phyloP scores from a whole-genome alignment of 116 monocot species.

The Zostera marina region DNA sequence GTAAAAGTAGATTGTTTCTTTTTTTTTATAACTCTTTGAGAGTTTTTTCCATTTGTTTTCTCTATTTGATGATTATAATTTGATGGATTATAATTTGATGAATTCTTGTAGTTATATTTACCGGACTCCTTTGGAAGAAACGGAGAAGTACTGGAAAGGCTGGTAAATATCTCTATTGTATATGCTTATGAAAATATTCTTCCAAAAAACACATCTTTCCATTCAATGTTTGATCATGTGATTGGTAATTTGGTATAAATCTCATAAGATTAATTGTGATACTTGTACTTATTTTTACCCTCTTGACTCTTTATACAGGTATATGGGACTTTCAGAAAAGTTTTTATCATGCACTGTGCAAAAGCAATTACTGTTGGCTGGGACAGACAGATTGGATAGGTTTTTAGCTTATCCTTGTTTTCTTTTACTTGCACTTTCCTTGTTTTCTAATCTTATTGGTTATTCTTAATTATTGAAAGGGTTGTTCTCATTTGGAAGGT shows the following conservation, averaged over 20 bases:
- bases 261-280: too few species aligned
- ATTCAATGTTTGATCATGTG: too few species aligned
- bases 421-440: not conserved
- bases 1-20: not conserved
- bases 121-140: slow-evolving; percentile 75
- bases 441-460: too few species aligned
- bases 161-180: slow-evolving; percentile 29
- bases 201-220: too few species aligned
- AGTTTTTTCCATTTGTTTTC: too few species aligned
- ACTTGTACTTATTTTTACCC: not conserved
- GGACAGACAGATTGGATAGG: slow-evolving; percentile 99
- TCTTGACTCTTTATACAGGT: slow-evolving; percentile 26
- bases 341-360: slow-evolving; percentile 77
- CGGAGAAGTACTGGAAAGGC: slow-evolving; percentile 88
- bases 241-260: too few species aligned
- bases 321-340: slow-evolving; percentile 91
- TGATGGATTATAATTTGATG: not conserved
- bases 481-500: too few species aligned
- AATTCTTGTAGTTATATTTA: slow-evolving; percentile 58
- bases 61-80: not conserved
- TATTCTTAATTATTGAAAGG: too few species aligned
- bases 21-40: not conserved
- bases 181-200: too few species aligned
- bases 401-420: slow-evolving; percentile 7
- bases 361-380: slow-evolving; percentile 79